Base-by-base conservation (phyloP, 139 green algal genomes). In the Tetradesmus obliquus region DNA sequence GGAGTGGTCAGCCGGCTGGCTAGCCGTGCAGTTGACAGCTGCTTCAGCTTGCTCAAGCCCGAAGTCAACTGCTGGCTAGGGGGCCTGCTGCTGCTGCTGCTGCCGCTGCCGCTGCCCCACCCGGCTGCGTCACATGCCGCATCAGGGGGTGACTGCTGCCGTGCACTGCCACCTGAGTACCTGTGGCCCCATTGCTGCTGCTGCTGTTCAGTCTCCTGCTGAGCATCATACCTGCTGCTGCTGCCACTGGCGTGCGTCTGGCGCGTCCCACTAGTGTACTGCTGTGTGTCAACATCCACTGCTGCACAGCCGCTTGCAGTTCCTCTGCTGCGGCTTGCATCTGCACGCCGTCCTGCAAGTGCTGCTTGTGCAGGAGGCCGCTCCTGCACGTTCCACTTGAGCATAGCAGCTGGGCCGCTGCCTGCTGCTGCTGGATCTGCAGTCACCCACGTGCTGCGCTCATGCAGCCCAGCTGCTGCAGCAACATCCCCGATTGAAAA, bases 41-140 rank as follows among this genome's bases (percentile, higher is more conserved):
- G 88, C 55, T 91, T 91, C 74, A 91, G 32, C 17, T 86, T 86
- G 57, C 55, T 87, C 54, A 91, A n/a, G 6, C 88, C 88, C 9
- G 57, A n/a, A 69, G 22, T 87, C 3, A 72, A n/a, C 57, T 91
- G 76, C 88, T 86, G 87, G 79, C 87, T 91, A 8, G 87, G 72
- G 15, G 87, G 87, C 72, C 87, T 54, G 55, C 84, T 55, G n/a
- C 58, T 22, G 19, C 57, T 76, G 84, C 84, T 79, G 84, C 83
- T 88, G 81, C 45, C 12, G 20, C 20, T 54, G 55, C 24, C 24
- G 20, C 20, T 54, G 55, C 24, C 24, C 9, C 13, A 58, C 53
- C 81, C 81, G 12, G 76, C 24, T 53, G 24, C 7, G 3, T 51
- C 76, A 55, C 15, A 55, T 81, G 20, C 76, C 54, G 76, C n/a